Conservation (phyloP, 495 filamentous ascomycete species). For the Polyplosphaeria fusca region DNA sequence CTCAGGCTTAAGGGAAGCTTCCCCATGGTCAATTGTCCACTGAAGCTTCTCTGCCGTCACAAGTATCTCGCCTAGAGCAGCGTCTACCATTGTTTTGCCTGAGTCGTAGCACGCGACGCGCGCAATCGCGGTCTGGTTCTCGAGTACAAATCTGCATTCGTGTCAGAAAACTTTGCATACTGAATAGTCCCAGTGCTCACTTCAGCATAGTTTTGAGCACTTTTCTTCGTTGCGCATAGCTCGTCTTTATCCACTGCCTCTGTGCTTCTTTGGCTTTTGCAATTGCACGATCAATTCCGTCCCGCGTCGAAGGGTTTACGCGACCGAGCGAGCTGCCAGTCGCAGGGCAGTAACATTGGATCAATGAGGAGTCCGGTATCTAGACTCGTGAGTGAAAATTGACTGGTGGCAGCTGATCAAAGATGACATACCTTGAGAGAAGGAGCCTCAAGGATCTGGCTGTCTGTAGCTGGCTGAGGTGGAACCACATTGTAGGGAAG, state of each 20-base stretch:
- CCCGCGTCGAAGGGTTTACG: conserved; percentile 72
- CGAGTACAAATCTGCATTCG: conserved; percentile 63
- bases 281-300: conserved; percentile 78
- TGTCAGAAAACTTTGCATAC: not conserved
- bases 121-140: conserved; percentile 86
- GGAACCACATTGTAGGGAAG: conserved; percentile 58
- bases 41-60: conserved; percentile 90
- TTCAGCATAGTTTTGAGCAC: conserved; percentile 80
- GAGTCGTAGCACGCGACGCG: conserved; percentile 86
- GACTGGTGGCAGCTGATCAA: too few species aligned
- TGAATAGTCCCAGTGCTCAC: conserved; percentile 41
- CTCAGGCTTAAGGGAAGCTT: conserved; percentile 70
- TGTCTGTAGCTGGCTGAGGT: conserved; percentile 55
- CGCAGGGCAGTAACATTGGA: conserved; percentile 88
- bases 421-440: conserved; percentile 51
- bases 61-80: conserved; percentile 87
- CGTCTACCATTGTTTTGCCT: conserved; percentile 96
- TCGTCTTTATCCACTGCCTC: conserved; percentile 72
- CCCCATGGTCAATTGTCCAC: conserved; percentile 91
- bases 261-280: conserved; percentile 73
- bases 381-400: conserved; percentile 22
- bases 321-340: conserved; percentile 79
- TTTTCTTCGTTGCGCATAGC: conserved; percentile 70
- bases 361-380: conserved; percentile 55
- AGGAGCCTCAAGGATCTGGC: conserved; percentile 61